Conservation (phyloP, 2,329 filamentous ascomycete genomes). For the Claviceps capensis region DNA sequence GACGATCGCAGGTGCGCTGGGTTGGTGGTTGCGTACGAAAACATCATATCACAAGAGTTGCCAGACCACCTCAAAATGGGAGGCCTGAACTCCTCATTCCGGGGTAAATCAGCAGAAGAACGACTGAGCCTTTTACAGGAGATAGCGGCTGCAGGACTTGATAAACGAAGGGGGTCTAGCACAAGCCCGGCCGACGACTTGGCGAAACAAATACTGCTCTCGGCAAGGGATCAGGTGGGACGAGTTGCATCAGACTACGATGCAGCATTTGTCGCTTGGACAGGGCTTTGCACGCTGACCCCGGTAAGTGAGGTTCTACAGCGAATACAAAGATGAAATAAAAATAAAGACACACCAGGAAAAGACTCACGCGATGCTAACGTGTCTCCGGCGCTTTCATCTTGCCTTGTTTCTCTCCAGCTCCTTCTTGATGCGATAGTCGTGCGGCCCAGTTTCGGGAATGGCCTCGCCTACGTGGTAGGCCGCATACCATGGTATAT, state of each 20-base stretch:
- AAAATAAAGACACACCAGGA: not conserved
- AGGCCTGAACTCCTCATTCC: slow-evolving; percentile 14
- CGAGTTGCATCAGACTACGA: slow-evolving; percentile 13
- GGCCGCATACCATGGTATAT: slow-evolving; percentile 23
- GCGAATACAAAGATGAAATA: not conserved
- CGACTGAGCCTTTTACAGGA: slow-evolving; percentile 16
- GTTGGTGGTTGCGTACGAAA: slow-evolving; percentile 22
- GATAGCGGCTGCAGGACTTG: slow-evolving; percentile 17
- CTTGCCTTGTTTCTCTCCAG: slow-evolving; percentile 8
- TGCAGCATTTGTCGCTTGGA: slow-evolving; percentile 20
- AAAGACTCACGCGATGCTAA: not conserved
- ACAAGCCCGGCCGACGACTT: slow-evolving; percentile 15
- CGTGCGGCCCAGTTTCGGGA: slow-evolving; percentile 15
- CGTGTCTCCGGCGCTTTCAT: not conserved
- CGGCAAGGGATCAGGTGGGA: slow-evolving; percentile 15
- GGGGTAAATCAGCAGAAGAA: slow-evolving; percentile 12
- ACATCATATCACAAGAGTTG: slow-evolving; percentile 21
- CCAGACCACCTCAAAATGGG: slow-evolving; percentile 18
- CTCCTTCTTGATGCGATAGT: slow-evolving; percentile 23
- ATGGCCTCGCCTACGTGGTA: slow-evolving; percentile 18
- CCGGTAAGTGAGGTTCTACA: slow-evolving; percentile 14
- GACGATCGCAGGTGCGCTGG: slow-evolving; percentile 15
- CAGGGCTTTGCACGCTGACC: slow-evolving; percentile 23
- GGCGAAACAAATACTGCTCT: slow-evolving; percentile 16
- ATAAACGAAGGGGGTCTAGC: slow-evolving; percentile 15